Base-by-base conservation (phyloP, 176 grass and related monocot genomes). In the Musa itinerans region DNA sequence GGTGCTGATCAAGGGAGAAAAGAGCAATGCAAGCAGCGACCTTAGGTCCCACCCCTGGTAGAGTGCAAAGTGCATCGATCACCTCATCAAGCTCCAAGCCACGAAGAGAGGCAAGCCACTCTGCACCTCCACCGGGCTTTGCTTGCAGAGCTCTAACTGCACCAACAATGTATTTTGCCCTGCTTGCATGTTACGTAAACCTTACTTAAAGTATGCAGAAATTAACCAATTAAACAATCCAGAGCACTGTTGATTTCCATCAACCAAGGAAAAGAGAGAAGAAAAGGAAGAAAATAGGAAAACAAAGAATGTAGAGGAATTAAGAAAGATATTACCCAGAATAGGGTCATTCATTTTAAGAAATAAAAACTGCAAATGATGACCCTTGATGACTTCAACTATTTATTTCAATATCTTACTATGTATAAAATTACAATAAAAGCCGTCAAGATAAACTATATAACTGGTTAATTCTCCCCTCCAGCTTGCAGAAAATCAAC, bases 1-100 rank as follows among this genome's bases (percentile, higher is more conserved):
- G 95, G 63, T 98, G 89, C 79, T 98, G 84, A 76, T 98, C 88
- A 34, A 98, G 90, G 49, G 95, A 98, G 84, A 98, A 98, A 19
- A 98, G 83, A 72, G 88, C 88, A 81, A 98, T 89, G 77, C 88
- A 98, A 58, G 95, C 86, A 70, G 95, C 95, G 63, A 98, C 90
- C 85, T 93, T 93, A 34, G 95, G 90, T 48, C 95, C 90, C 63
- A 98, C 95, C 65, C 95, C 95, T 15, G 88, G 90, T 51, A 98
- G 82, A 74, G 82, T 93, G 72, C 95, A 98, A 82, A 98, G 95
- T 9, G 86, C 86, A n/a, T 89, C 84, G 43, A 98, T 86, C 76
- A 91, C 90, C 74, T 86, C 79, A 3, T 72, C 61, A 80, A 93
- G 86, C 29, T 98, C 88, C 69, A 64, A 79, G 14, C 71, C 57